Conservation (phyloP, 2,329 filamentous ascomycete genomes). For the Fonsecaea nubica region DNA sequence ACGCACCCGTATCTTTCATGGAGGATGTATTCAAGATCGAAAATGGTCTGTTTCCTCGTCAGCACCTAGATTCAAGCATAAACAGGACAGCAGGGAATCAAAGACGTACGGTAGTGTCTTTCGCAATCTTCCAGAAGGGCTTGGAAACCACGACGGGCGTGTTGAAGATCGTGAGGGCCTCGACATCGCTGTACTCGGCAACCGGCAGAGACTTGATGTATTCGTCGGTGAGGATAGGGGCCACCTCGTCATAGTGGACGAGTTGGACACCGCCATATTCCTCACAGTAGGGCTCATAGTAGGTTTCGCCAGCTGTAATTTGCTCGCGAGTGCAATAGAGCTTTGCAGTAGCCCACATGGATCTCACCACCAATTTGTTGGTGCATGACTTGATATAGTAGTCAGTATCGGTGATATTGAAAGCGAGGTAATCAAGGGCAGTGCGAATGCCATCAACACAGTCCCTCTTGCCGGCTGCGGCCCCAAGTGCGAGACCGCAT, state of each 20-base stretch:
- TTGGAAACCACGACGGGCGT: slow-evolving; percentile 45
- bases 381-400: slow-evolving; percentile 40
- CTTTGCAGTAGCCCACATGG: slow-evolving; percentile 47
- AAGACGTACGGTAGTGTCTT: slow-evolving; percentile 44
- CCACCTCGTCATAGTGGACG: slow-evolving; percentile 36
- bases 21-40: slow-evolving; percentile 43
- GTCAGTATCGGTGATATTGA: slow-evolving; percentile 16
- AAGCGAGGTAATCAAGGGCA: slow-evolving; percentile 24
- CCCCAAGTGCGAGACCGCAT: slow-evolving; percentile 2
- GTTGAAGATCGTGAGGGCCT: slow-evolving; percentile 35
- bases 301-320: slow-evolving; percentile 37
- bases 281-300: slow-evolving; percentile 25
- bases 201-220: slow-evolving; percentile 45
- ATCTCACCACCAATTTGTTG: slow-evolving; percentile 45
- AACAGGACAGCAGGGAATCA: not conserved
- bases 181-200: slow-evolving; percentile 45
- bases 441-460: slow-evolving; percentile 27
- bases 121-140: slow-evolving; percentile 43
- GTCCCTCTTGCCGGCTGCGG: slow-evolving; percentile 7
- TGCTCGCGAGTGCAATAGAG: slow-evolving; percentile 43
- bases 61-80: not conserved
- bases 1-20: slow-evolving; percentile 49
- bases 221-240: slow-evolving; percentile 44
- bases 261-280: slow-evolving; percentile 43
- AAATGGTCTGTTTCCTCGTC: slow-evolving; percentile 15